A percentile compares a stretch with the other conserved stretches of the same genome.
These are phyloP conservation scores for Orychophragmus violaceus DNA, from an alignment of 345 rosid genomes.

Conservation along the genomic window DNA sequence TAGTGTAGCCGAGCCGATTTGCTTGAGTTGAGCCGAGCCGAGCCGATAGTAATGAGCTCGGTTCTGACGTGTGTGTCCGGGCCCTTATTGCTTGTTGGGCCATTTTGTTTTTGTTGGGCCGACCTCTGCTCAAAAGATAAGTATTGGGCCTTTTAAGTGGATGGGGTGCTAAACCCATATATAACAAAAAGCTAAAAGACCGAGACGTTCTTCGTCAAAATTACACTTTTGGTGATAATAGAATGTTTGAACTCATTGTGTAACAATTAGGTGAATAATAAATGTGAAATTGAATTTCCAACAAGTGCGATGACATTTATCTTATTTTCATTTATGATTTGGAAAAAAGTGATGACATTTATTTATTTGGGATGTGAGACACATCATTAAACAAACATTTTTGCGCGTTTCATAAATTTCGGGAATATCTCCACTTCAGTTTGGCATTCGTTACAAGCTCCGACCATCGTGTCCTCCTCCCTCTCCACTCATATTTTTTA, in stretches of 20 bases:
- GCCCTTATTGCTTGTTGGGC: too few species aligned
- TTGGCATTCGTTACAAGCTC: conserved; percentile 21
- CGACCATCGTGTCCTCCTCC: conserved; percentile 19
- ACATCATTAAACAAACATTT: conserved; percentile 17
- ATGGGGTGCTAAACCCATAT: too few species aligned
- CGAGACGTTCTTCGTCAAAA: not conserved
- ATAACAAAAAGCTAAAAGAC: not conserved
- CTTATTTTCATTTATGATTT: too few species aligned
- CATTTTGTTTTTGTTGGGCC: too few species aligned
- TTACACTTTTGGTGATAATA: not conserved
- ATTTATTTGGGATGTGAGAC: not conserved
- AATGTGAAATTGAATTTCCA: conserved; percentile 3
- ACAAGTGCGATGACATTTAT: too few species aligned
- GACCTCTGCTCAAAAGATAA: too few species aligned
- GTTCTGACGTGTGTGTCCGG: too few species aligned
- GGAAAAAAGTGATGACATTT: conserved; percentile 7
- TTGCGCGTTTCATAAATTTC: conserved; percentile 22
- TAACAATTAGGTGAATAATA: not conserved
- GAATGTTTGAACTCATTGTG: not conserved
- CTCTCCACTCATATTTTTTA: conserved; percentile 14
- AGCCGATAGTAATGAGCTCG: too few species aligned
- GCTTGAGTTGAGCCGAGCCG: too few species aligned
- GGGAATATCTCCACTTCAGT: conserved; percentile 10
- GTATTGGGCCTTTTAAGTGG: too few species aligned
- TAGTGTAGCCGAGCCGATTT: too few species aligned